These are phyloP conservation scores for Teunomyces aglyptinius DNA, from an alignment of 805 yeast genomes.

Conservation along the genomic window DNA sequence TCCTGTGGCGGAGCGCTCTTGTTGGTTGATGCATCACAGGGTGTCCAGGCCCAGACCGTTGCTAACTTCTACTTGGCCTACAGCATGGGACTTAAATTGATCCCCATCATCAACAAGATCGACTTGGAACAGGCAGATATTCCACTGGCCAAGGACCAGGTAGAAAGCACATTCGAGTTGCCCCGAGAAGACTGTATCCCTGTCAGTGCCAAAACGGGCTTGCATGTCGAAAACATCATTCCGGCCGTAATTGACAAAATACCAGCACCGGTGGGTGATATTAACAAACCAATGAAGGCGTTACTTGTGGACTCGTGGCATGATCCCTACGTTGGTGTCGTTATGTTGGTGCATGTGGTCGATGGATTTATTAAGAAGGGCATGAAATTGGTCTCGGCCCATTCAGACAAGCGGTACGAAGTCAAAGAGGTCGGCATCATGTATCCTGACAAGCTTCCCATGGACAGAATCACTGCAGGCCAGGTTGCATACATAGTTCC, in stretches of 20 bases:
- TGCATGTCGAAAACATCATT: slow-evolving; percentile 71
- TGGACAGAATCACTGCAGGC: slow-evolving; percentile 71
- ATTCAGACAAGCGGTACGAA: slow-evolving; percentile 73
- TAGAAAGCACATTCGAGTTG: slow-evolving; percentile 80
- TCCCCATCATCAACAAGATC: slow-evolving; percentile 90
- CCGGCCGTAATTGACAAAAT: slow-evolving; percentile 80
- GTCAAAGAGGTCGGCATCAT: slow-evolving; percentile 91
- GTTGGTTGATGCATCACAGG: slow-evolving; percentile 92
- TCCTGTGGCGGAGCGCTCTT: slow-evolving; percentile 93
- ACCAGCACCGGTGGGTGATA: slow-evolving; percentile 71
- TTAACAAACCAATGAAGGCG: slow-evolving; percentile 57
- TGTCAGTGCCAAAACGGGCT: slow-evolving; percentile 90
- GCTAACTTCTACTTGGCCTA: slow-evolving; percentile 92
- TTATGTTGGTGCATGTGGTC: slow-evolving; percentile 75
- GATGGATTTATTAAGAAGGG: slow-evolving; percentile 81
- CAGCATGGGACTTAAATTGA: slow-evolving; percentile 72
- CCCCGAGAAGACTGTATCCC: slow-evolving; percentile 71
- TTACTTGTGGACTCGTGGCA: slow-evolving; percentile 97
- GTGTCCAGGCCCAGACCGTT: slow-evolving; percentile 98
- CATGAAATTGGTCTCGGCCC: slow-evolving; percentile 72
- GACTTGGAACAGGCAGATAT: slow-evolving; percentile 88
- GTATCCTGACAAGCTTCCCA: slow-evolving; percentile 82
- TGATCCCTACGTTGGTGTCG: slow-evolving; percentile 88
- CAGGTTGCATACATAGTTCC: slow-evolving; percentile 95
- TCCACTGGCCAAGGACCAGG: slow-evolving; percentile 75